Evolutionary conservation across 2,329 filamentous ascomycete genomes (phyloP), one percentile per base, ranked within the genome.

Genomic region (Stylonectria norvegica): DNA sequence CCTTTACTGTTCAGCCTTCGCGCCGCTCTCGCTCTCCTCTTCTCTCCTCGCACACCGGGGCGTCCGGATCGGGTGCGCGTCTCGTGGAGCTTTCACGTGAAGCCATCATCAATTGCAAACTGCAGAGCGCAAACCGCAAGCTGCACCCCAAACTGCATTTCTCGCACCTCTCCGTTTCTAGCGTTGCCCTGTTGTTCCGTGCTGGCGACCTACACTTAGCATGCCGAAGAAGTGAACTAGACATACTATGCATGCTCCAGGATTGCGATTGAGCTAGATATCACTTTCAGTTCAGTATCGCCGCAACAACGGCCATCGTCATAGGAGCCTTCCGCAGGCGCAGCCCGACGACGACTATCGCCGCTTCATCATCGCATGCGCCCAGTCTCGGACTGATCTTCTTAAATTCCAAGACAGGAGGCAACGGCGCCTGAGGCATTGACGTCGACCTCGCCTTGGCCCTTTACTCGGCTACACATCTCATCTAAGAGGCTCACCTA

Each of bases 141-240:
- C n/a, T n/a, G n/a, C n/a, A n/a, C n/a, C n/a, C n/a, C n/a, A 30
- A 19, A 20, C 29, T 33, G 19, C 15, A 20, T 9, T 27, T 25
- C 28, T 40, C 14, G n/a, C 19, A 25, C 14, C 20, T 17, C 43
- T 42, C 38, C 31, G 25, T 30, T 32, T 28, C 27, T 20, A 23
- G 16, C 31, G 25, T 17, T 28, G 28, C 18, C 37, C 33, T 41
- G 39, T 41, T 36, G 40, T 28, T 31, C 32, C 29, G 39, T 53
- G 39, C 45, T 52, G 37, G 49, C 50, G 36, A 28, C 36, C 31
- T 32, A n/a, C n/a, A n/a, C n/a, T 32, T 36, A 50, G 52, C 50
- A 55, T 55, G 49, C 44, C 45, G 50, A 22, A 45, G 41, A 47
- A 36, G 52, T 52, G 44, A 55, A 43, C 45, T 48, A 50, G 50